phyloP scores from a whole-genome alignment of 1,139 yeast genomes.

The Lipomyces yarrowii region DNA sequence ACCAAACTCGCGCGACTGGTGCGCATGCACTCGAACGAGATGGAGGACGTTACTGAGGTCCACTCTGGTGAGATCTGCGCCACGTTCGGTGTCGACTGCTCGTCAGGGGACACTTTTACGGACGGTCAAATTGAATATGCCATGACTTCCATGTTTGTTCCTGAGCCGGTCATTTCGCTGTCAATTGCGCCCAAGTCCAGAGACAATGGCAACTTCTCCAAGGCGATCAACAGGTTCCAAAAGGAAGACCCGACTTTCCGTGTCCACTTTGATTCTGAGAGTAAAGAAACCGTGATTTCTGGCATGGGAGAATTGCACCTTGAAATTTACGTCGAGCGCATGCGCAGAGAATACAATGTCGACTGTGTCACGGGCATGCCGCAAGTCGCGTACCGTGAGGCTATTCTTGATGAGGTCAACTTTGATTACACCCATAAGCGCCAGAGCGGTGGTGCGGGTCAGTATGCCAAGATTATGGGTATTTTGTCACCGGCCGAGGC shows the following conservation, averaged over 20 bases:
- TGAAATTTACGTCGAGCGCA: conserved; percentile 96
- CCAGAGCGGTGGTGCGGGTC: conserved; percentile 99
- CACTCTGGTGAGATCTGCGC: conserved; percentile 99
- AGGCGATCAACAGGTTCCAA: conserved; percentile 96
- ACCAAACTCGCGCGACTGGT: conserved; percentile 94
- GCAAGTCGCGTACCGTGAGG: conserved; percentile 96
- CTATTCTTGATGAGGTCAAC: conserved; percentile 70
- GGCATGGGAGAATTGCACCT: conserved; percentile 99
- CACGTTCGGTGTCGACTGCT: conserved; percentile 97
- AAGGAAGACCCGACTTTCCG: conserved; percentile 98
- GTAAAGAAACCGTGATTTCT: conserved; percentile 92
- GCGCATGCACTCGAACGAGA: conserved; percentile 96
- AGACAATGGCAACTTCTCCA: conserved; percentile 87
- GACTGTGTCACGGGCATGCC: conserved; percentile 97
- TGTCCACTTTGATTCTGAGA: conserved; percentile 85
- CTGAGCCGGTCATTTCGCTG: conserved; percentile 95
- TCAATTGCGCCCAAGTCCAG: conserved; percentile 87
- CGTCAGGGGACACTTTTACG: conserved; percentile 98
- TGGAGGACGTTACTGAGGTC: conserved; percentile 79
- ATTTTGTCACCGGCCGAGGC: conserved; percentile 59
- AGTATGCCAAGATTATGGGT: conserved; percentile 96
- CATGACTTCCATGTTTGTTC: conserved; percentile 97
- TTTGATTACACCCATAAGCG: conserved; percentile 96
- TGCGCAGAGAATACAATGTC: conserved; percentile 95
- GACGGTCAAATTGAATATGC: conserved; percentile 78